Evolutionary conservation across 169 alveolate species (phyloP), one percentile per base, ranked within the genome.

Genomic region (Babesia caballi): DNA sequence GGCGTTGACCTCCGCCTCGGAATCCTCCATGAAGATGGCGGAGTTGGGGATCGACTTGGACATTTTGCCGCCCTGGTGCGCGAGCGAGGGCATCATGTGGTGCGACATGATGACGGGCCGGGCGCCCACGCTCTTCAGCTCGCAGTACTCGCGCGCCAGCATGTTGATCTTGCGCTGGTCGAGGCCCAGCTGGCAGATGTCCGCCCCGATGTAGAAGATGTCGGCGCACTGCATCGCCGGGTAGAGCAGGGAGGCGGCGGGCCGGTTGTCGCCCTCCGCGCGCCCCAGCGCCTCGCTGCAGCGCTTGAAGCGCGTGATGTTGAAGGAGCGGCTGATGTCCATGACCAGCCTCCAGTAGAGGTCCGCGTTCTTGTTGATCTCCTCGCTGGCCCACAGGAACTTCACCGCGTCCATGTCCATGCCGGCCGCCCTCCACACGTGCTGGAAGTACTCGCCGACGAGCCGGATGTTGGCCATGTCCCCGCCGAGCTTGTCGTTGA

Each of bases 141-240:
- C 97, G 66, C 95, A 94, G 82, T 95, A 95, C 36, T 91, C 95
- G 44, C 99, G 90, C 2, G 99, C 99, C 42, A 97, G 93, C 98
- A 98, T 94, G 86, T 98, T 98, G 30, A 98, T 99, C 89, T 98
- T 98, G 66, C 99, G 91, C 82, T 98, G 99, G 77, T 98, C 99
- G 84, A 92, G 89, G 8, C 99, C 99, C 35, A 97, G 91, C 60
- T 98, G 98, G 92, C 99, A 97, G 30, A 98, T 95, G 78, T 97
- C 99, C 25, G 99, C 99, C 41, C 95, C 94, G 25, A 97, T 88
- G 84, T 93, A 96, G 93, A 97, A 97, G 19, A 97, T 97, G 85
- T 98, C 99, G 15, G 99, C 95, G 78, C 99, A 98, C 89, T 98
- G 98, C 99, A 97, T 97, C 76, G 98, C 94, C 28, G 99, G 98